A percentile compares a stretch with the other conserved stretches of the same genome.
phyloP scores from a whole-genome alignment of 192 early-diverging fungal species.

The Chytriomyces sp. region DNA sequence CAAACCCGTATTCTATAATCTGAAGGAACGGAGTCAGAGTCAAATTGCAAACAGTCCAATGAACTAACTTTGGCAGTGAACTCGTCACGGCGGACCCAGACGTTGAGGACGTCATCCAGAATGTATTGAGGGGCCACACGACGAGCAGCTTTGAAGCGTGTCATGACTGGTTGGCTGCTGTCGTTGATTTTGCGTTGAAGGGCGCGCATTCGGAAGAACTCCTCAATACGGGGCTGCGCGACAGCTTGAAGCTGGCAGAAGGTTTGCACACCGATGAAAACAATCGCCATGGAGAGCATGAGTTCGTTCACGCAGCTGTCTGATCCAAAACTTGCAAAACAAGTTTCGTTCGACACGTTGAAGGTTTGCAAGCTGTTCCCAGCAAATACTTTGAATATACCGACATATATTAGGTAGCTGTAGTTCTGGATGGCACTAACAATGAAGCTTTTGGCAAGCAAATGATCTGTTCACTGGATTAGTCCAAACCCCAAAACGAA shows the following conservation, averaged over 20 bases:
- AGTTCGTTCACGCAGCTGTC: slow-evolving; percentile 54
- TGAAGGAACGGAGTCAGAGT: too few relatives aligned
- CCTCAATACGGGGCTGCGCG: slow-evolving; percentile 42
- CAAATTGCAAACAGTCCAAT: not conserved
- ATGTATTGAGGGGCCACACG: slow-evolving; percentile 18
- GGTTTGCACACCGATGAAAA: slow-evolving; percentile 61
- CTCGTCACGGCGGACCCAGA: slow-evolving; percentile 9
- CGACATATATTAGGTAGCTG: slow-evolving; percentile 60
- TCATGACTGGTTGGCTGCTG: not conserved
- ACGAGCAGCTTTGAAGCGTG: not conserved
- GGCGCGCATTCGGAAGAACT: not conserved
- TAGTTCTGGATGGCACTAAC: slow-evolving; percentile 69
- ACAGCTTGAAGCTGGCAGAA: slow-evolving; percentile 53
- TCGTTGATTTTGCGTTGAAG: not conserved
- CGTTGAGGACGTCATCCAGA: slow-evolving; percentile 17
- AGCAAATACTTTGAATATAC: slow-evolving; percentile 52
- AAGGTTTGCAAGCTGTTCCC: slow-evolving; percentile 3
- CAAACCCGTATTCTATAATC: slow-evolving; percentile 72
- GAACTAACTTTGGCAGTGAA: slow-evolving; percentile 1
- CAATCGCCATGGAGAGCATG: slow-evolving; percentile 62
- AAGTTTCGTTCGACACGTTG: slow-evolving; percentile 15
- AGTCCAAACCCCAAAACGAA: not conserved
- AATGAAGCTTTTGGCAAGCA: slow-evolving; percentile 60
- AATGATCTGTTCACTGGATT: slow-evolving; percentile 23
- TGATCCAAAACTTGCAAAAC: not conserved